Evolutionary conservation across 2,329 filamentous ascomycete species (phyloP).

Genomic region (Verticillium tricorpus): DNA sequence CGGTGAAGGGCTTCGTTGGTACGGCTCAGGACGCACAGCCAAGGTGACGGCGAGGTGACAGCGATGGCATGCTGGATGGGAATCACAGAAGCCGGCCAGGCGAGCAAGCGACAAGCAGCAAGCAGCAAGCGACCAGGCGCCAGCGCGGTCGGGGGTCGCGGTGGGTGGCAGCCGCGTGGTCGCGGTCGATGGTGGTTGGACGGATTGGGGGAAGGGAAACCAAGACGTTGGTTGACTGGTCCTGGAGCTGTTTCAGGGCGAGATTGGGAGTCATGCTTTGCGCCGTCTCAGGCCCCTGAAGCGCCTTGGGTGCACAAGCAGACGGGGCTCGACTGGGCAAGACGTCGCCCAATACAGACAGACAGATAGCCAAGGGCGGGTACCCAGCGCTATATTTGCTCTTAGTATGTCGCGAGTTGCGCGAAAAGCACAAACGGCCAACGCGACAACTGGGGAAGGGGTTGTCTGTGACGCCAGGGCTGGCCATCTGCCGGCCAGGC

Average conservation of each 20-base stretch:
- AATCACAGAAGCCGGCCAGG: background rate
- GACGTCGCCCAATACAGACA: background rate
- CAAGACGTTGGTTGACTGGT: background rate
- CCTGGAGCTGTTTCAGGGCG: slow-evolving; percentile 2
- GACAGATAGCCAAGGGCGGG: background rate
- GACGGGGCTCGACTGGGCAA: background rate
- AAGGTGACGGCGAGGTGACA: background rate
- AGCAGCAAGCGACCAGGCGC: no score
- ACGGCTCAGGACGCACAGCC: background rate
- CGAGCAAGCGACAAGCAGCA: background rate
- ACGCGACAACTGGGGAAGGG: no score
- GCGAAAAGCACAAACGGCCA: background rate
- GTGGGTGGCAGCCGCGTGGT: background rate
- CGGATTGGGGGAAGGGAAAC: background rate
- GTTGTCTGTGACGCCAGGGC: no score
- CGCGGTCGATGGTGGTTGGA: background rate
- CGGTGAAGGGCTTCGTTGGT: background rate
- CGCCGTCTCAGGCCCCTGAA: background rate
- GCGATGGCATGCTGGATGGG: background rate
- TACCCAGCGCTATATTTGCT: background rate
- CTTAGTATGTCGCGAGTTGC: background rate
- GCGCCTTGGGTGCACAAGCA: background rate
- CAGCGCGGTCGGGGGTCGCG: background rate
- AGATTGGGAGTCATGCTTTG: slow-evolving; percentile 3
- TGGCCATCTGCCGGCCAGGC: background rate